phyloP scores from a whole-genome alignment of 495 filamentous ascomycete genomes.

The Podospora didyma region DNA sequence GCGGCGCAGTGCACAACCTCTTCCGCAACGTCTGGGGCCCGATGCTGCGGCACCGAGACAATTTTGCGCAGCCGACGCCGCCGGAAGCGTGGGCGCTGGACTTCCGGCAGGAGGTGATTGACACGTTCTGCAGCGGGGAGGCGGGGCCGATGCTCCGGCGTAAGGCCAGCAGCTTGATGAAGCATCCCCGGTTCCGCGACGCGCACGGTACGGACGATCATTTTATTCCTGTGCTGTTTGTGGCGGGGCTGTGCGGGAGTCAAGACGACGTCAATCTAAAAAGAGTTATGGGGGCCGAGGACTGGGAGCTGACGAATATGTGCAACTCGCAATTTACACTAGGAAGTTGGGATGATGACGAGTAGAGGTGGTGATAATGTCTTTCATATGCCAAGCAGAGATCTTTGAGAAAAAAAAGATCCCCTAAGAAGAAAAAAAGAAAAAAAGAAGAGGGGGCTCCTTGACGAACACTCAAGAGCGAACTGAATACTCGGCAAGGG shows the following conservation, averaged over 20 bases:
- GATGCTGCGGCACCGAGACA: conserved; percentile 57
- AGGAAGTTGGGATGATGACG: conserved; percentile 21
- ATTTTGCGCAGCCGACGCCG: conserved; percentile 53
- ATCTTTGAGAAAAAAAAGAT: no score
- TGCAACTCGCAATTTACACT: conserved; percentile 58
- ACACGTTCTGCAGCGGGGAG: conserved; percentile 35
- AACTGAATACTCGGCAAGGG: no score
- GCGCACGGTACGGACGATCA: conserved; percentile 64
- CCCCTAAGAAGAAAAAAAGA: not conserved
- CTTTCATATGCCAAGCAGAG: no score
- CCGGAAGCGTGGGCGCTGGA: conserved; percentile 54
- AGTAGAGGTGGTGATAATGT: not conserved
- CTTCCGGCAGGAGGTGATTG: conserved; percentile 57
- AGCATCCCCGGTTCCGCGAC: conserved; percentile 55
- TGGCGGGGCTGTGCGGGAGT: conserved; percentile 50
- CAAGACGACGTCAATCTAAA: conserved; percentile 42
- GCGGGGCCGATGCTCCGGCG: conserved; percentile 45
- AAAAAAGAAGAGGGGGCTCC: not conserved
- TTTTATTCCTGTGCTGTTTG: conserved; percentile 56
- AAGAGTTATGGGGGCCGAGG: conserved; percentile 49
- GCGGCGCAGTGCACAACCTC: conserved; percentile 61
- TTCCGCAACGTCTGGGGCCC: conserved; percentile 59
- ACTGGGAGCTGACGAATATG: conserved; percentile 64
- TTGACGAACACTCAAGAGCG: no score
- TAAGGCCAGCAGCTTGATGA: conserved; percentile 55